Evolutionary conservation across 2,329 filamentous ascomycete genomes (phyloP).

Genomic region (Clonostachys rosea): DNA sequence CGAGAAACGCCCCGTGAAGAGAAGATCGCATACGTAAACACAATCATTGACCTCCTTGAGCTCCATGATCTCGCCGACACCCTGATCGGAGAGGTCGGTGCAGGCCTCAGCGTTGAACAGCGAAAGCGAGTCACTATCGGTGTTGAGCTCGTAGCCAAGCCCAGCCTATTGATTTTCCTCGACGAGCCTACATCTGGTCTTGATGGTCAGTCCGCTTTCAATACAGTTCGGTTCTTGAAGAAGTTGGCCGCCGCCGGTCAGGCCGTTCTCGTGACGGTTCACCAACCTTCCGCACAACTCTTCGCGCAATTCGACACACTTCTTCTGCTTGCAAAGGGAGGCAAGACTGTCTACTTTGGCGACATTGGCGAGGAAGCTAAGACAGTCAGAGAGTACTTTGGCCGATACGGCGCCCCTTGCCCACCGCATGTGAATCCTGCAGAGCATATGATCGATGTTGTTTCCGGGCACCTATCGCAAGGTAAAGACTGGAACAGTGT

Average conservation of each 20-base stretch:
- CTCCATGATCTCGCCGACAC: constrained; percentile 42
- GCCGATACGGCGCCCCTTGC: constrained; percentile 59
- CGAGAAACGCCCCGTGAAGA: constrained; percentile 58
- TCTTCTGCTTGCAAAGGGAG: constrained; percentile 59
- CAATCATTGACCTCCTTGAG: constrained; percentile 64
- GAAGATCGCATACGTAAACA: constrained; percentile 72
- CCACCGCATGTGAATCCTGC: constrained; percentile 63
- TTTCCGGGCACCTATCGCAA: constrained; percentile 41
- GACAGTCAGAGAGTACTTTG: constrained; percentile 60
- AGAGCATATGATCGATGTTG: constrained; percentile 68
- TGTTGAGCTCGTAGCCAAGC: constrained; percentile 58
- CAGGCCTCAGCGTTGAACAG: constrained; percentile 46
- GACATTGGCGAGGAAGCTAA: constrained; percentile 54
- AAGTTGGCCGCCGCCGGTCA: constrained; percentile 64
- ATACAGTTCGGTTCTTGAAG: constrained; percentile 59
- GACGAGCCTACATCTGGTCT: constrained; percentile 62
- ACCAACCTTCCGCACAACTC: constrained; percentile 63
- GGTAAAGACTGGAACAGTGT: constrained; percentile 62
- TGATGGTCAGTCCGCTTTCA: constrained; percentile 64
- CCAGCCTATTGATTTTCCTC: constrained; percentile 53
- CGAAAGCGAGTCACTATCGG: constrained; percentile 54
- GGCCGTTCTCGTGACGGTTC: constrained; percentile 65
- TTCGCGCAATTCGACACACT: constrained; percentile 65
- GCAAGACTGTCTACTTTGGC: constrained; percentile 64
- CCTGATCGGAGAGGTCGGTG: constrained; percentile 44